Conservation (phyloP, 331 rosid genomes). For the Pyrus hybrid region DNA sequence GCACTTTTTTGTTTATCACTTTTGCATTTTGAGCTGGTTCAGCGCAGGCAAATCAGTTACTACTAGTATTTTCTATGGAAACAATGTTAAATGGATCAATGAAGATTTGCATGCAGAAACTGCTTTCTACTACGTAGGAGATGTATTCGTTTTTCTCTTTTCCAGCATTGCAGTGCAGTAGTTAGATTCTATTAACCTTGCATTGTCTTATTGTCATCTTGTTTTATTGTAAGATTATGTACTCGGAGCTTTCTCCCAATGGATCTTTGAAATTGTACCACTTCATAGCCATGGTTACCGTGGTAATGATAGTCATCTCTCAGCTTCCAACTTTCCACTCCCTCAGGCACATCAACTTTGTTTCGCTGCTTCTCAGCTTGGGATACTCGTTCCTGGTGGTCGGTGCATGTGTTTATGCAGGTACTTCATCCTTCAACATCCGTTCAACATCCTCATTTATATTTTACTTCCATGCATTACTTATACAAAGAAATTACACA, state of each 20-base stretch:
- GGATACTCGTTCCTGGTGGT: slow-evolving; percentile 65
- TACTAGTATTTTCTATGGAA: background rate
- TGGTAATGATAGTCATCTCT: slow-evolving; percentile 64
- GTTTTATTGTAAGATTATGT: slow-evolving; percentile 43
- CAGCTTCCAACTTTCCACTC: slow-evolving; percentile 85
- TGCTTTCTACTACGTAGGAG: background rate
- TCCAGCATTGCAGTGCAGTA: background rate
- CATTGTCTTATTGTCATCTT: background rate
- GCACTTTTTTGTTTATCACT: no score
- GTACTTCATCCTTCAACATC: slow-evolving; percentile 15
- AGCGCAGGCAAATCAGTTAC: background rate
- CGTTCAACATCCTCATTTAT: background rate
- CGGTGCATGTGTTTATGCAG: slow-evolving; percentile 65
- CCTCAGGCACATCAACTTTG: slow-evolving; percentile 64
- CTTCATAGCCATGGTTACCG: slow-evolving; percentile 84
- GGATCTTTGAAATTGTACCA: slow-evolving; percentile 69
- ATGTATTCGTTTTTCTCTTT: background rate
- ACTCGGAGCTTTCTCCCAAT: slow-evolving; percentile 45
- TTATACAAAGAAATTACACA: background rate
- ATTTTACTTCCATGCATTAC: background rate
- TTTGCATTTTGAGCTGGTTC: background rate
- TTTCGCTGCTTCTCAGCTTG: slow-evolving; percentile 57
- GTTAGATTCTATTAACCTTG: background rate
- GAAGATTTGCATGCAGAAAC: background rate
- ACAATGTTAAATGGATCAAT: background rate